These are phyloP conservation scores for Coprinopsis strossmayeri DNA, from an alignment of 768 basidiomycete species.

Conservation along the genomic window DNA sequence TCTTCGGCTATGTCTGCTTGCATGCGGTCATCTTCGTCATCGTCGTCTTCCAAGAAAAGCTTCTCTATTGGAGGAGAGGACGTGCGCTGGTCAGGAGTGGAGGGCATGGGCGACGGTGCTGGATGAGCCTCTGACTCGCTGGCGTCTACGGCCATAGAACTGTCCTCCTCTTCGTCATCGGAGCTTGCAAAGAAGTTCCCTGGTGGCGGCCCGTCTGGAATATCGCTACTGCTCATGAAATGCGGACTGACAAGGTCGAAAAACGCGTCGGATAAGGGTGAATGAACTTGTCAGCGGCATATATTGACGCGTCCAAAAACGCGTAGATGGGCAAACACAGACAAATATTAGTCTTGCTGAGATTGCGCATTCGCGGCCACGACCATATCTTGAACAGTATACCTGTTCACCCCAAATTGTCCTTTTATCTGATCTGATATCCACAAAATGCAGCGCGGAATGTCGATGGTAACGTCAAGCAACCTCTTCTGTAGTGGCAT, in stretches of 20 bases:
- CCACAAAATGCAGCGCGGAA: conserved; percentile 74
- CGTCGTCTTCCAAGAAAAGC: conserved; percentile 30
- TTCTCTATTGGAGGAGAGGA: conserved; percentile 19
- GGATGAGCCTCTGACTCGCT: conserved; percentile 1
- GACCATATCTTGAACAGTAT: conserved; percentile 15
- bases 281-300: conserved; percentile 11
- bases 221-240: conserved; percentile 21
- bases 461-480: conserved; percentile 58
- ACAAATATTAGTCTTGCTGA: conserved; percentile 23
- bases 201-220: conserved; percentile 24
- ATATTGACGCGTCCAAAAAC: conserved; percentile 15
- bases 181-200: conserved; percentile 57
- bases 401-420: conserved; percentile 7
- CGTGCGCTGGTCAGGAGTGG: conserved; percentile 15
- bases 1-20: conserved; percentile 4
- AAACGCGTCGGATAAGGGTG: conserved; percentile 16
- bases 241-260: conserved; percentile 6
- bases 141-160: conserved; percentile 5
- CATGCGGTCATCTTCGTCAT: conserved; percentile 23
- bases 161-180: conserved; percentile 35
- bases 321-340: conserved; percentile 33
- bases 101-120: conserved; percentile 6
- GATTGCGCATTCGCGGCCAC: background rate
- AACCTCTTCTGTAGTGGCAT: background rate
- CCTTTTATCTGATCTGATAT: conserved; percentile 16